These are phyloP conservation scores for Aspergillus jensenii DNA, from an alignment of 2,329 filamentous ascomycete genomes.

Conservation along the genomic window DNA sequence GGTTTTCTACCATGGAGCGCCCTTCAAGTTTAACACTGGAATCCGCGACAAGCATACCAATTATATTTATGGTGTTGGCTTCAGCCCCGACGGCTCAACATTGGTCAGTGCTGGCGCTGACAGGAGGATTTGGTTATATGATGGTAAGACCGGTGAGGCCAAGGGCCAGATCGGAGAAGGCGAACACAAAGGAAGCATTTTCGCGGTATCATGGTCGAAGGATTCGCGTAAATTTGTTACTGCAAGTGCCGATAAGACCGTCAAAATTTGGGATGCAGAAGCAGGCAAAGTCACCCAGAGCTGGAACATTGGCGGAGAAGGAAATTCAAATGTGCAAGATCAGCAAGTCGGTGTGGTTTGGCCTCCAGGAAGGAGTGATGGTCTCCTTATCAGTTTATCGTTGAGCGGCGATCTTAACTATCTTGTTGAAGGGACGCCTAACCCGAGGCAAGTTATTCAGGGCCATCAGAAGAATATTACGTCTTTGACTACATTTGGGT, in stretches of 20 bases:
- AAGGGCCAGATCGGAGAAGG: constrained; percentile 67
- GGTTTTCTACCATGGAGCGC: constrained; percentile 89
- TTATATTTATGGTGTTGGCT: constrained; percentile 83
- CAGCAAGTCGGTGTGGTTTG: constrained; percentile 96
- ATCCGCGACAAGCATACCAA: constrained; percentile 76
- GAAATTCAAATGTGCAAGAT: constrained; percentile 68
- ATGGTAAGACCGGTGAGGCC: constrained; percentile 90
- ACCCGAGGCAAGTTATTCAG: constrained; percentile 70
- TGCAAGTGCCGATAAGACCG: constrained; percentile 89
- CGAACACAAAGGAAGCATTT: constrained; percentile 90
- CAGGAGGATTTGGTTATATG: constrained; percentile 87
- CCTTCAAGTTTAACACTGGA: constrained; percentile 94
- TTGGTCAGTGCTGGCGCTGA: constrained; percentile 93
- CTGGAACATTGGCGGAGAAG: constrained; percentile 81
- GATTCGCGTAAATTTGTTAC: constrained; percentile 87
- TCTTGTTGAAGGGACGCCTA: constrained; percentile 68
- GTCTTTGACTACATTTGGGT: constrained; percentile 61
- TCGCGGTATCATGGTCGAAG: constrained; percentile 83
- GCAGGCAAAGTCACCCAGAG: constrained; percentile 72
- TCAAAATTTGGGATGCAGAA: constrained; percentile 91
- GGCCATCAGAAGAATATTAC: constrained; percentile 93
- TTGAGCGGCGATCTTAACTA: constrained; percentile 90
- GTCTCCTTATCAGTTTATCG: constrained; percentile 85
- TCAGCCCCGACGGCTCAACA: constrained; percentile 80
- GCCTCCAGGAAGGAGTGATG: constrained; percentile 78